Evolutionary conservation across 441 rosid genomes (phyloP).

Genomic region (Euphorbia schlechtendalii): DNA sequence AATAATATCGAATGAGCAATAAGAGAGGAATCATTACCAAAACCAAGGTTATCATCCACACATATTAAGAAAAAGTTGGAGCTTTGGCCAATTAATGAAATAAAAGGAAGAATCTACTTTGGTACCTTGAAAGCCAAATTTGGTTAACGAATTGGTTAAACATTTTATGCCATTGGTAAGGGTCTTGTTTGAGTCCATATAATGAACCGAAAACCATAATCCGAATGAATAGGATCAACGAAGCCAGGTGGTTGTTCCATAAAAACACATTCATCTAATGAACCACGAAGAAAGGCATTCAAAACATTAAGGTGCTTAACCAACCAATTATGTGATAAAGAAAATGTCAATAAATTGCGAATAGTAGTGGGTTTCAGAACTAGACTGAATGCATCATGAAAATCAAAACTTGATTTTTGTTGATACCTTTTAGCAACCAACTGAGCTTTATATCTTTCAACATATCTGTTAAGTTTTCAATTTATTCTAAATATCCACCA

Average conservation of each 20-base stretch:
- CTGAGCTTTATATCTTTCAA: neutral
- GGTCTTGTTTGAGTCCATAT: no score
- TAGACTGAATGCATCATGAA: neutral
- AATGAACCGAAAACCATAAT: no score
- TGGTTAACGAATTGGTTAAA: no score
- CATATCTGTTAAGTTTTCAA: neutral
- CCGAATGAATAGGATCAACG: neutral
- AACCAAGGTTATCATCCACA: no score
- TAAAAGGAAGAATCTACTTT: no score
- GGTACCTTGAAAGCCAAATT: no score
- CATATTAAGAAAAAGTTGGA: no score
- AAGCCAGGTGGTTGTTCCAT: neutral
- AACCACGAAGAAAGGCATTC: neutral
- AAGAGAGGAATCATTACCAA: no score
- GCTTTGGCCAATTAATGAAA: no score
- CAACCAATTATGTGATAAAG: neutral
- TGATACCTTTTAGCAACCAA: neutral
- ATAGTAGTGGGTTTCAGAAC: neutral
- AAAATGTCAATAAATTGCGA: neutral
- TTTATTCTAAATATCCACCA: neutral
- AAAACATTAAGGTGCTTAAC: neutral
- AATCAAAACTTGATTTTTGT: neutral
- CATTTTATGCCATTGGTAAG: no score
- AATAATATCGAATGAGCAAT: no score
- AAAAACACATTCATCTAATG: neutral